Percentiles rank a stretch among this genome's conserved stretches.
phyloP scores from a whole-genome alignment of 139 green algal species.

The Tetratostichococcus sp. region DNA sequence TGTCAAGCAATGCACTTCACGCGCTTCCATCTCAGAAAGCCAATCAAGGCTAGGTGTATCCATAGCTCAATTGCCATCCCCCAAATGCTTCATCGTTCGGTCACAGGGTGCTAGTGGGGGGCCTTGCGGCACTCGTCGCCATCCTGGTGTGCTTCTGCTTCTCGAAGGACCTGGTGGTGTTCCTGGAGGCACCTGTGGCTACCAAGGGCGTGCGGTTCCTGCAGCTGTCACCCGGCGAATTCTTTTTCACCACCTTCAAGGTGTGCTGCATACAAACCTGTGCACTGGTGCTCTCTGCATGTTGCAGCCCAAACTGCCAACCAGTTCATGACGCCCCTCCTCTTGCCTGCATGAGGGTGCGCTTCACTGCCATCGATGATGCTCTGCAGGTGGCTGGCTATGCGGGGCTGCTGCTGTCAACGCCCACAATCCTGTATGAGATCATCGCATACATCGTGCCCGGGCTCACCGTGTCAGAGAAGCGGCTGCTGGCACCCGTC shows the following conservation, averaged over 20 bases:
- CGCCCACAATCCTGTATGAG: constrained; percentile 94
- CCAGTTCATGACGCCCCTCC: no score
- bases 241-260: constrained; percentile 99
- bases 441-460: constrained; percentile 94
- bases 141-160: constrained; percentile 87
- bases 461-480: constrained; percentile 85
- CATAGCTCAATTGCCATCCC: no score
- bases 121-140: constrained; percentile 48
- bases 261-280: constrained; percentile 26
- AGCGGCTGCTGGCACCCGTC: constrained; percentile 87
- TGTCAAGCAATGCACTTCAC: no score
- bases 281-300: background rate
- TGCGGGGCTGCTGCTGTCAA: constrained; percentile 81
- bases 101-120: constrained; percentile 56
- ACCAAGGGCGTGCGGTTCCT: constrained; percentile 91
- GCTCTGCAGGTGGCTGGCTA: constrained; percentile 85
- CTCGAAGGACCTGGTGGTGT: constrained; percentile 84
- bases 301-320: no score
- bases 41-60: no score
- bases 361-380: background rate
- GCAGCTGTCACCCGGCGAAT: constrained; percentile 96
- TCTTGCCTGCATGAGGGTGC: no score
- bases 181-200: constrained; percentile 93
- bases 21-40: no score
- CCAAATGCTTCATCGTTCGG: no score